Evolutionary conservation across 2,329 filamentous ascomycete genomes (phyloP).

Genomic region (Cyphellophora attinorum): DNA sequence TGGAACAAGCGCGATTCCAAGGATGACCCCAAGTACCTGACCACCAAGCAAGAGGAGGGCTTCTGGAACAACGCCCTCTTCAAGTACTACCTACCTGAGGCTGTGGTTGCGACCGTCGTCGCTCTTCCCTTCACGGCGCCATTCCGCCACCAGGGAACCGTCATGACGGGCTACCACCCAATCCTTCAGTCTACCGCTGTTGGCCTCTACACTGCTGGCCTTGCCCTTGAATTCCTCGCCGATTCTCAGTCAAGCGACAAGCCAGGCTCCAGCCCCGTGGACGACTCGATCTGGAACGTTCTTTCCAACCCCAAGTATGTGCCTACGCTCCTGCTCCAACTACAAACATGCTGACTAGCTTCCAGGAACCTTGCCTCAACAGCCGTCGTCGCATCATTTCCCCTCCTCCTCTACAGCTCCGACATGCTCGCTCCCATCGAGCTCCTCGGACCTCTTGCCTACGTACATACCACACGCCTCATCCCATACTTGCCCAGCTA

Average conservation of each 20-base stretch:
- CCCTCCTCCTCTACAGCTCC: constrained; percentile 1
- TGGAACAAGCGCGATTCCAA: constrained; percentile 31
- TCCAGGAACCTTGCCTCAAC: constrained; percentile 1
- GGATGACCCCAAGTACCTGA: constrained; percentile 48
- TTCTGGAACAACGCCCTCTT: constrained; percentile 52
- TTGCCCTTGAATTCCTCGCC: constrained; percentile 47
- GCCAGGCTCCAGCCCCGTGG: neutral
- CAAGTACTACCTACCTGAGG: constrained; percentile 48
- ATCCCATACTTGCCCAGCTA: neutral
- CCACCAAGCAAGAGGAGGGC: constrained; percentile 39
- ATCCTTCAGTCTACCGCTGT: constrained; percentile 36
- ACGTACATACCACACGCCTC: neutral
- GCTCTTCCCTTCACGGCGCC: constrained; percentile 48
- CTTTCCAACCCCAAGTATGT: constrained; percentile 1
- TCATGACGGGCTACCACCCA: constrained; percentile 8
- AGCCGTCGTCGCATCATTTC: neutral
- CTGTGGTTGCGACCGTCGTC: constrained; percentile 47
- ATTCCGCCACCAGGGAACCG: constrained; percentile 32
- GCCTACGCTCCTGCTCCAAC: neutral
- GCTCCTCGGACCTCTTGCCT: constrained; percentile 1
- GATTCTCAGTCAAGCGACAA: constrained; percentile 35
- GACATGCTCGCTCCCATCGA: constrained; percentile 3
- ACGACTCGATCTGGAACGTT: neutral
- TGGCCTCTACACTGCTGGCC: constrained; percentile 47
- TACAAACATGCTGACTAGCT: neutral